Percentiles rank a stretch among this genome's conserved stretches.
phyloP scores from a whole-genome alignment of 208 protist genomes.

The Leishmania guyanensis region DNA sequence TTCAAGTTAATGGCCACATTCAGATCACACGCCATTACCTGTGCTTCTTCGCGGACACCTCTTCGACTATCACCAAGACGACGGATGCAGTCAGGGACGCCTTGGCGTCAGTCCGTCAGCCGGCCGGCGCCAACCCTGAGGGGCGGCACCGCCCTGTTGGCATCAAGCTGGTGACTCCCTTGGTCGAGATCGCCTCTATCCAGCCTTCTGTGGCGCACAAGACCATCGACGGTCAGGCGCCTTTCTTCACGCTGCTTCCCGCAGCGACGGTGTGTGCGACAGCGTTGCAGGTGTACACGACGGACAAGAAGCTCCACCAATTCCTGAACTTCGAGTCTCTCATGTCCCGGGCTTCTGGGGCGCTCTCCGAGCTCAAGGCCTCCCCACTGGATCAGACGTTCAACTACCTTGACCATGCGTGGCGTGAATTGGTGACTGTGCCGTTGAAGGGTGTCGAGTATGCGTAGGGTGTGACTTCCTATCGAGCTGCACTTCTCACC shows the following conservation, averaged over 20 bases:
- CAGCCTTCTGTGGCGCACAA: conserved; percentile 61
- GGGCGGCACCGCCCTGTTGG: conserved; percentile 16
- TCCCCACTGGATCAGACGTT: conserved; percentile 68
- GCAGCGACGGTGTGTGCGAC: conserved; percentile 57
- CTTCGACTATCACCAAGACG: conserved; percentile 34
- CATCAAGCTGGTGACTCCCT: conserved; percentile 64
- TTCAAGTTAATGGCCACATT: conserved; percentile 47
- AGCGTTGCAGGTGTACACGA: conserved; percentile 74
- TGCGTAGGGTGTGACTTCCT: conserved; percentile 13
- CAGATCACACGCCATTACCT: conserved; percentile 69
- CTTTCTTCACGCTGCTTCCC: conserved; percentile 76
- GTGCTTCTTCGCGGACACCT: conserved; percentile 60
- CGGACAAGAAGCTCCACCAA: conserved; percentile 62
- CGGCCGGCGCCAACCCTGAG: conserved; percentile 15
- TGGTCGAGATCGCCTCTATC: conserved; percentile 61
- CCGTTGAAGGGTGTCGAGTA: conserved; percentile 71
- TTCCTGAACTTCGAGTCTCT: conserved; percentile 77
- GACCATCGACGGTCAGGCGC: conserved; percentile 46
- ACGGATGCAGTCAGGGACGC: conserved; percentile 37
- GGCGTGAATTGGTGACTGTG: conserved; percentile 63
- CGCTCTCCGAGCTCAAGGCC: conserved; percentile 56
- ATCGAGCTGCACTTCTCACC: neutral
- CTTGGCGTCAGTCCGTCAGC: conserved; percentile 28
- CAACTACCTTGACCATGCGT: conserved; percentile 88
- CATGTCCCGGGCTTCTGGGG: conserved; percentile 41